Percentiles rank a stretch among this genome's conserved stretches.
Conservation (phyloP, 495 filamentous ascomycete species). For the Xylaria venustula region DNA sequence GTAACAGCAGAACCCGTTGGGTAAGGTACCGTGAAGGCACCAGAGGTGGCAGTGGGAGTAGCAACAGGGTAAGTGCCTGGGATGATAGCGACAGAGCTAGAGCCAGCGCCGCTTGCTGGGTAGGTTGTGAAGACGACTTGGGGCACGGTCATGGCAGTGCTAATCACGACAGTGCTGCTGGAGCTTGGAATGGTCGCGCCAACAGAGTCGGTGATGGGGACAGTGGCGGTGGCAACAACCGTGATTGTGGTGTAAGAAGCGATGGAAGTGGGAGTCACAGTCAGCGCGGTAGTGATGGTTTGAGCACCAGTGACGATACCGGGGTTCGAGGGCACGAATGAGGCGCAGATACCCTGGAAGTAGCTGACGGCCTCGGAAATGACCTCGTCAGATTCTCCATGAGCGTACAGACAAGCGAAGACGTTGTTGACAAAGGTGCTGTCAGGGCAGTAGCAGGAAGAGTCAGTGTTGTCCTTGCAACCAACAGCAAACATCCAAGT, state of each 20-base stretch:
- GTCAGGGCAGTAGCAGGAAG: constrained; percentile 83
- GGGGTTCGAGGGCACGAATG: constrained; percentile 72
- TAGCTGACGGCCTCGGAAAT: constrained; percentile 72
- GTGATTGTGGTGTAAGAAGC: constrained; percentile 61
- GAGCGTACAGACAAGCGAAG: constrained; percentile 76
- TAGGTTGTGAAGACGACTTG: constrained; percentile 68
- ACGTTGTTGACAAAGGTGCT: constrained; percentile 73
- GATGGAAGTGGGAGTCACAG: constrained; percentile 45
- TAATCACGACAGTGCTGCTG: constrained; percentile 52
- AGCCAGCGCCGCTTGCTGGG: constrained; percentile 33
- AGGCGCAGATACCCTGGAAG: constrained; percentile 89
- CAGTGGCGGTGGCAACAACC: constrained; percentile 49
- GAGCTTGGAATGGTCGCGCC: constrained; percentile 50
- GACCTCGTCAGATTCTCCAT: constrained; percentile 65
- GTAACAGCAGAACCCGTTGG: constrained; percentile 23
- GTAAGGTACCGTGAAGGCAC: constrained; percentile 21
- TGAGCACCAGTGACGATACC: constrained; percentile 70
- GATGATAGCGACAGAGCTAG: constrained; percentile 45
- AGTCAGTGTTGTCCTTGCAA: constrained; percentile 83
- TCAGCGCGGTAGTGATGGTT: constrained; percentile 57
- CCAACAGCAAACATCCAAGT: constrained; percentile 76
- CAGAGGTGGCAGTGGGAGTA: constrained; percentile 18
- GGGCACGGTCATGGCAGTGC: constrained; percentile 68
- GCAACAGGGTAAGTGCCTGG: constrained; percentile 43
- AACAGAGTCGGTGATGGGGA: constrained; percentile 50